Evolutionary conservation across 768 basidiomycete genomes (phyloP), one percentile per base, ranked within the genome.

Genomic region (Pleurotus djamor): DNA sequence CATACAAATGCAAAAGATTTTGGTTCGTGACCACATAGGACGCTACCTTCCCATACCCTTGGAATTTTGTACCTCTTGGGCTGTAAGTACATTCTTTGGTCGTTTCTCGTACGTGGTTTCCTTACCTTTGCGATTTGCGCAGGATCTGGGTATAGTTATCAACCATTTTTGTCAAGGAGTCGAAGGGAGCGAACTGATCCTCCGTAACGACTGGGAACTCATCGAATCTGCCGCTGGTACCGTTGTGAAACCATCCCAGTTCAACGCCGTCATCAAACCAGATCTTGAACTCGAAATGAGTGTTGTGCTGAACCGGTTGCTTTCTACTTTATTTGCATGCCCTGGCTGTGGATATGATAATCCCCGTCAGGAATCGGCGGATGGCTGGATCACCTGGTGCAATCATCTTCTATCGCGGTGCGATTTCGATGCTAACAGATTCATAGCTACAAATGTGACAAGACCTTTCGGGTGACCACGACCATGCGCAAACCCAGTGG

Each of bases 61-160:
- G 49, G 49, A 50, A 50, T 35, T 50, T 33, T 50, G 49, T 35
- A 28, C 49, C 34, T 50, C 49, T 21, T 35, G 21, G 49, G 9
- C 8, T 12, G 49, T 50, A 33, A 33, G 49, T 12, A 5, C 21
- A 10, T 50, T 17, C 16, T 9, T 35, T 48, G 47, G 9, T 28
- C 21, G 21, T 28, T 41, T n/a, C 38, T n/a, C n/a, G 38, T 10
- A 9, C 21, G 49, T 12, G 28, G 49, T 10, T 9, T 12, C 9
- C 34, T 12, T 12, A 28, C 9, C 1, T 5, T 12, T 32, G 5
- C 28, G 10, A 50, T 12, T 16, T 33, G 28, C 9, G 10, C 34
- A 60, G 59, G 59, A 60, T 56, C 52, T 60, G 13, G 52, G 52
- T 35, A 47, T 47, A 48, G 52, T 60, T 35, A 56, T 60, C 54